Evolutionary conservation across 202 grass and related monocot genomes (phyloP).

Genomic region (Miscanthus sacchariflorus): DNA sequence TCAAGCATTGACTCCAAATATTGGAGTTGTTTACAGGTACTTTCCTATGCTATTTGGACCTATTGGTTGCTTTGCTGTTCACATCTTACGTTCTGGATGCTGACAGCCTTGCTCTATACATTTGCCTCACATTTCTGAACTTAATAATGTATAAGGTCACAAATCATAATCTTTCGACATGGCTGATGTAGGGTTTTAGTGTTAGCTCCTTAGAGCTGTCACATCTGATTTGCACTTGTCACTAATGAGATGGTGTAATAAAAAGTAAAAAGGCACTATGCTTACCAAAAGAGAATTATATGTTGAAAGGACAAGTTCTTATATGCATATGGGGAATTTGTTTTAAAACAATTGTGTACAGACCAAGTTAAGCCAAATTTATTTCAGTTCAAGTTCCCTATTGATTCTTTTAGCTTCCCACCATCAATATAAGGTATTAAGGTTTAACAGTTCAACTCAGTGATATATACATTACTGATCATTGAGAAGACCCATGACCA

Average conservation of each 20-base stretch:
- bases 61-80: neutral
- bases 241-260: neutral
- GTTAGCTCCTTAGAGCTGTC: neutral
- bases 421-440: neutral
- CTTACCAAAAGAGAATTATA: neutral
- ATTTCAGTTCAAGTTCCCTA: neutral
- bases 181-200: neutral
- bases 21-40: constrained; percentile 84
- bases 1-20: constrained; percentile 76
- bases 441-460: neutral
- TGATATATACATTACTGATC: constrained; percentile 1
- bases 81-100: constrained; percentile 7
- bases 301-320: neutral
- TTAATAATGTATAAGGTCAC: neutral
- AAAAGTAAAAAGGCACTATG: neutral
- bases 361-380: neutral
- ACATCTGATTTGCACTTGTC: neutral
- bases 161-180: neutral
- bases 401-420: neutral
- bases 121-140: constrained; percentile 6
- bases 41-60: constrained; percentile 3
- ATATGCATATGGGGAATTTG: neutral
- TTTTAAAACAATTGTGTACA: neutral
- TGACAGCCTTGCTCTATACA: neutral
- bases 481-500: neutral